A percentile compares a stretch with the other conserved stretches of the same genome.
These are phyloP conservation scores for Neocallimastix lanati DNA, from an alignment of 192 early-diverging fungal genomes.

Conservation along the genomic window DNA sequence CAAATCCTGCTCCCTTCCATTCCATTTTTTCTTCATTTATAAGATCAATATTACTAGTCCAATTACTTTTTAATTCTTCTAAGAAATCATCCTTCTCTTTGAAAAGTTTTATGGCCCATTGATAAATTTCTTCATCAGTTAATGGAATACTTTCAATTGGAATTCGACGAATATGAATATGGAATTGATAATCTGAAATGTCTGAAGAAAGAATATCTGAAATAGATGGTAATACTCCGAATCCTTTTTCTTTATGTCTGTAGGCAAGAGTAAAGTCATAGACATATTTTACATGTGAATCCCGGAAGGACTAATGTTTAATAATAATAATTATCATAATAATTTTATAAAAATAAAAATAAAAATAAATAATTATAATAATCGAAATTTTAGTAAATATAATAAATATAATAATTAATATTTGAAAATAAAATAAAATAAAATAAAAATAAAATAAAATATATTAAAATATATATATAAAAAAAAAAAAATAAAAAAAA, in stretches of 20 bases:
- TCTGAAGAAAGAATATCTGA: background rate
- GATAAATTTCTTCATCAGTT: background rate
- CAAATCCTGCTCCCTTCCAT: background rate
- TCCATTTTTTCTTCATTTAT: background rate
- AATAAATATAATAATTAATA: too few relatives aligned
- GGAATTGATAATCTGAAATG: constrained; percentile 2
- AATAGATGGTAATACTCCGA: constrained; percentile 1
- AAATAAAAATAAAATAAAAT: too few relatives aligned
- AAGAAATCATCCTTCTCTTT: constrained; percentile 4
- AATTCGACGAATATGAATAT: constrained; percentile 5
- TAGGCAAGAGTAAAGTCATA: constrained; percentile 3
- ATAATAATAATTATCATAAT: background rate
- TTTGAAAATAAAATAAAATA: too few relatives aligned
- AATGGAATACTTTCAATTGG: background rate
- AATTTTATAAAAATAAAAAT: background rate
- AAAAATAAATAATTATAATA: too few relatives aligned
- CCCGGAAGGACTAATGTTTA: background rate
- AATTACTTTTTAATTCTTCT: background rate
- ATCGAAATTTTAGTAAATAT: too few relatives aligned
- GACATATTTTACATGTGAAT: background rate
- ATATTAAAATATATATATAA: too few relatives aligned
- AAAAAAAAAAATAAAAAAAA: too few relatives aligned
- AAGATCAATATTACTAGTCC: background rate
- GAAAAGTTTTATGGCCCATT: constrained; percentile 2
- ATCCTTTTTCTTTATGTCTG: background rate